Evolutionary conservation across 306 rosid species (phyloP).

Genomic region (Dryas drummondii): DNA sequence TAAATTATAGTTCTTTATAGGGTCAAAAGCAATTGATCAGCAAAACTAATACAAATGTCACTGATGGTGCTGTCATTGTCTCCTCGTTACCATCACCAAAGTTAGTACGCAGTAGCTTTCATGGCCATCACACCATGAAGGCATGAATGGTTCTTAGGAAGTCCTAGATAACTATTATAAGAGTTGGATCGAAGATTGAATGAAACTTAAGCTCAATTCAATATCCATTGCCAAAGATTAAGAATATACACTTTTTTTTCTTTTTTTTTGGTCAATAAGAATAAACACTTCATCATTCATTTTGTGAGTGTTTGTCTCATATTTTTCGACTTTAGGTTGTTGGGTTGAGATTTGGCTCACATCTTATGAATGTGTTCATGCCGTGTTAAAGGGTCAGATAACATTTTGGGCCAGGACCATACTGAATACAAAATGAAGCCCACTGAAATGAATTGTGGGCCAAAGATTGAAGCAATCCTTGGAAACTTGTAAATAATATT

Average conservation of each 20-base stretch:
- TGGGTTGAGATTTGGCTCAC: not conserved
- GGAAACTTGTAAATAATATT: too few relatives aligned
- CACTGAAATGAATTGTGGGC: too few relatives aligned
- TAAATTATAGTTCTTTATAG: not conserved
- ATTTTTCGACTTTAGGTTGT: not conserved
- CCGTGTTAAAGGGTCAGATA: too few relatives aligned
- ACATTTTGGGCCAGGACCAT: too few relatives aligned
- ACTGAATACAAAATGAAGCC: too few relatives aligned
- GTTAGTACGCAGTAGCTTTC: not conserved
- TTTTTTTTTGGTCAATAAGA: not conserved
- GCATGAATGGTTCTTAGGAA: not conserved
- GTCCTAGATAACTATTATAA: not conserved
- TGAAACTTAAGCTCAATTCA: not conserved
- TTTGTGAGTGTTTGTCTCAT: not conserved
- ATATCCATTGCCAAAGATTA: too few relatives aligned
- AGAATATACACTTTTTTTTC: too few relatives aligned
- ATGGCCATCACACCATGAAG: not conserved
- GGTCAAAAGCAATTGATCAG: conserved; percentile 10
- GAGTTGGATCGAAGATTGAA: not conserved
- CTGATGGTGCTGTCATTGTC: not conserved
- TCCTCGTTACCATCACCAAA: not conserved
- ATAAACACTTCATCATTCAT: not conserved
- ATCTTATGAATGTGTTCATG: too few relatives aligned
- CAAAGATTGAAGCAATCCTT: too few relatives aligned
- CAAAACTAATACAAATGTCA: not conserved